Percentiles rank a stretch among this genome's conserved stretches.
phyloP scores from a whole-genome alignment of 2,329 filamentous ascomycete genomes.

The Lasiodiplodia sp. region DNA sequence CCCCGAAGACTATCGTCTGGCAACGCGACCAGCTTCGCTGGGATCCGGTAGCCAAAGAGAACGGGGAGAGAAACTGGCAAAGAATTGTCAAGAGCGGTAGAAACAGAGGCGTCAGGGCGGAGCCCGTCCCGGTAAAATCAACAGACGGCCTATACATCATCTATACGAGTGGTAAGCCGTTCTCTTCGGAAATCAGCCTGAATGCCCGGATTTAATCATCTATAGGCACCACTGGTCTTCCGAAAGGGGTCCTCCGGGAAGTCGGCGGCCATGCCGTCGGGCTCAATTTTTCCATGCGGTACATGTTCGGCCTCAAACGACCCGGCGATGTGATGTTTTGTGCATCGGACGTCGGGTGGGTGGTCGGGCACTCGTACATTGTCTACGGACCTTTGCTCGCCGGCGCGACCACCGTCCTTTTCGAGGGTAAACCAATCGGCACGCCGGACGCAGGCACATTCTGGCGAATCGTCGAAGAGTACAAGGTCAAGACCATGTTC shows the following conservation, averaged over 20 bases:
- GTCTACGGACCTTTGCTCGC: conserved; percentile 86
- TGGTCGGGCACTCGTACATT: conserved; percentile 86
- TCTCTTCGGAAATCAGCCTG: background rate
- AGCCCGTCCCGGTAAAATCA: conserved; percentile 78
- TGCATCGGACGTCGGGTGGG: conserved; percentile 91
- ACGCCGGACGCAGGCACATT: conserved; percentile 88
- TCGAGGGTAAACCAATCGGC: conserved; percentile 92
- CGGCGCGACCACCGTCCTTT: conserved; percentile 85
- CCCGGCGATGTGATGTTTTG: conserved; percentile 84
- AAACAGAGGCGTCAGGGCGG: conserved; percentile 71
- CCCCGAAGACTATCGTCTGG: conserved; percentile 78
- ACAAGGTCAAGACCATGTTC: conserved; percentile 83
- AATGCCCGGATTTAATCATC: background rate
- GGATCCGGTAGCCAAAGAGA: conserved; percentile 70
- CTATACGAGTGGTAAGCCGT: conserved; percentile 71
- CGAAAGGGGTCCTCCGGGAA: conserved; percentile 84
- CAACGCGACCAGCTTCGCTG: conserved; percentile 80
- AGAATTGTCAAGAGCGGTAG: conserved; percentile 74
- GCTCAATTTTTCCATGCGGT: conserved; percentile 80
- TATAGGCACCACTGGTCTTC: conserved; percentile 74
- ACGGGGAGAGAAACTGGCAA: conserved; percentile 82
- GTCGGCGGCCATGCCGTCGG: conserved; percentile 89
- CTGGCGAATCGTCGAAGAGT: conserved; percentile 84
- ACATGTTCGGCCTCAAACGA: conserved; percentile 82
- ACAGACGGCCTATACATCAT: conserved; percentile 88